These are phyloP conservation scores for Casaregolazyma lundiana DNA, from an alignment of 1,139 yeast genomes.

Conservation along the genomic window DNA sequence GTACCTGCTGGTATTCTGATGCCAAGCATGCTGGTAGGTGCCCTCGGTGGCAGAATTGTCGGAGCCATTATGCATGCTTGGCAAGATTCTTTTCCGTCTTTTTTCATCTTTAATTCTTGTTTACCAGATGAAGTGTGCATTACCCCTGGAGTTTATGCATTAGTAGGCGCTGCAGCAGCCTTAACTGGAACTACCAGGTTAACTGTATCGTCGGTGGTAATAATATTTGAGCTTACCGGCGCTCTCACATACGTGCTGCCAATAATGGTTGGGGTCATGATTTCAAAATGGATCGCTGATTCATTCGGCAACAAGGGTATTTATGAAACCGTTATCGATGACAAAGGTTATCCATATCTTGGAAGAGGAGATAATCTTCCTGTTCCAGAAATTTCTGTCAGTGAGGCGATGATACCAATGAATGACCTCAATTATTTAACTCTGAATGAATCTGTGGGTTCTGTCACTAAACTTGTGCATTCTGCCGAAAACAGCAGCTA, in stretches of 20 bases:
- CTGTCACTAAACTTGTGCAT: slow-evolving; percentile 18
- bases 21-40: slow-evolving; percentile 73
- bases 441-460: slow-evolving; percentile 22
- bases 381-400: slow-evolving; percentile 34
- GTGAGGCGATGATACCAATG: slow-evolving; percentile 30
- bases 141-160: slow-evolving; percentile 91
- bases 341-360: slow-evolving; percentile 38
- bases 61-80: slow-evolving; percentile 51
- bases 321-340: slow-evolving; percentile 42
- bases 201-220: slow-evolving; percentile 88
- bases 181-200: slow-evolving; percentile 89
- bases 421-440: slow-evolving; percentile 22
- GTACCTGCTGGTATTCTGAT: slow-evolving; percentile 73
- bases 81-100: slow-evolving; percentile 28
- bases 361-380: slow-evolving; percentile 35
- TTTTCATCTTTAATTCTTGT: slow-evolving; percentile 31
- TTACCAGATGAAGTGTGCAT: slow-evolving; percentile 56
- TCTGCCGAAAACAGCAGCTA: slow-evolving; percentile 34
- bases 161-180: slow-evolving; percentile 97
- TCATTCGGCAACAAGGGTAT: slow-evolving; percentile 36
- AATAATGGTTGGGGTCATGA: slow-evolving; percentile 63
- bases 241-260: slow-evolving; percentile 87
- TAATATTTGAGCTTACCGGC: slow-evolving; percentile 94
- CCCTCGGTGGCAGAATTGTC: slow-evolving; percentile 59
- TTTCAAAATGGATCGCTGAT: slow-evolving; percentile 46